phyloP scores from a whole-genome alignment of 2,329 filamentous ascomycete species.

The Ascochyta viciae-villosae region DNA sequence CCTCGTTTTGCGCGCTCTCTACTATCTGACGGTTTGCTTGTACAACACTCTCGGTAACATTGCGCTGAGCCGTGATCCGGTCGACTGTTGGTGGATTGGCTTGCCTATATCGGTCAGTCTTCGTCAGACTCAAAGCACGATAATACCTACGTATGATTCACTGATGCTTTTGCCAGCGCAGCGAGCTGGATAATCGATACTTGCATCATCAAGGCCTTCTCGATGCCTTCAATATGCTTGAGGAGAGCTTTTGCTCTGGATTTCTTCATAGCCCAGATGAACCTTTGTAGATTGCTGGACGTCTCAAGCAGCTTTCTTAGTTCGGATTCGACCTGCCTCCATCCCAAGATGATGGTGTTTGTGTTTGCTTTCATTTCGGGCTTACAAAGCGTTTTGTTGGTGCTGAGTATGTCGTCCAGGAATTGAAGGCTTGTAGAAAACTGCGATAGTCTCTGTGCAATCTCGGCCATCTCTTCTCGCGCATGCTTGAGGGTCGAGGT shows the following conservation, averaged over 20 bases:
- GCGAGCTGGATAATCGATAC: background rate
- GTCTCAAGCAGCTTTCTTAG: background rate
- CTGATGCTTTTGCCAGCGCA: background rate
- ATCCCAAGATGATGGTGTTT: background rate
- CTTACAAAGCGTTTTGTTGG: background rate
- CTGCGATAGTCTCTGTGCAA: background rate
- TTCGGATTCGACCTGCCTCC: background rate
- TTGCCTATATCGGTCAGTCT: background rate
- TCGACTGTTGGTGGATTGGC: background rate
- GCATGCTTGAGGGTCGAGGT: background rate
- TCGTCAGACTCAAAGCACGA: background rate
- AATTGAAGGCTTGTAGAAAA: background rate
- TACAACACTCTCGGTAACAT: background rate
- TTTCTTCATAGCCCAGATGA: background rate
- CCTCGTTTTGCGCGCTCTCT: background rate
- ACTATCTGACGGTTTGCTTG: slow-evolving; percentile 1
- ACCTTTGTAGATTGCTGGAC: background rate
- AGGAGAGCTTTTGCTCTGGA: background rate
- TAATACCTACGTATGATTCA: background rate
- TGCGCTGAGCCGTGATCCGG: background rate
- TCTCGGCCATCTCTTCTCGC: background rate
- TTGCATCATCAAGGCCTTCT: background rate
- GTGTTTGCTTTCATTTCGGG: background rate
- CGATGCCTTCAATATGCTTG: background rate
- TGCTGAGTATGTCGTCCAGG: background rate